A percentile compares a stretch with the other conserved stretches of the same genome.
These are phyloP conservation scores for Pythium scleroteichum DNA, from an alignment of 352 stramenopile genomes.

Conservation along the genomic window DNA sequence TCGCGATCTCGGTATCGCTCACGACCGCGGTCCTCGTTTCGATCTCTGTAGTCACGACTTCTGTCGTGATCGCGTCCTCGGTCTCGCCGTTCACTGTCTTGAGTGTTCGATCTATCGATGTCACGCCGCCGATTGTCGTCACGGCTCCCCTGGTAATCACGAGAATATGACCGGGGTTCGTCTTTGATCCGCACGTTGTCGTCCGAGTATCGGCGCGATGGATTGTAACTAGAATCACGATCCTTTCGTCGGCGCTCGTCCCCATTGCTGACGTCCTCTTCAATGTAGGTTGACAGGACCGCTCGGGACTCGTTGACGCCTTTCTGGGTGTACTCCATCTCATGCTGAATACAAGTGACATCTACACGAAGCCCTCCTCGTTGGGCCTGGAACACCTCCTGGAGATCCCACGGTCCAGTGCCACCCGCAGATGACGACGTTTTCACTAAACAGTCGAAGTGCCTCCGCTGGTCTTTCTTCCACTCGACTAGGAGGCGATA, in stretches of 20 bases:
- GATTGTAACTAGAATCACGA: not conserved
- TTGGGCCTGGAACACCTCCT: conserved; percentile 55
- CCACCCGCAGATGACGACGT: conserved; percentile 31
- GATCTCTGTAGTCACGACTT: conserved; percentile 17
- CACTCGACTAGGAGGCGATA: conserved; percentile 61
- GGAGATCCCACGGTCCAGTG: conserved; percentile 35
- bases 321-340: conserved; percentile 70
- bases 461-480: conserved; percentile 62
- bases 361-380: conserved; percentile 67
- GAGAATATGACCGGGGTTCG: conserved; percentile 2
- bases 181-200: conserved; percentile 14
- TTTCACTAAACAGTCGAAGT: conserved; percentile 58
- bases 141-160: conserved; percentile 4
- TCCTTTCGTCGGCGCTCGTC: conserved; percentile 9
- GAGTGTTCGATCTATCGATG: conserved; percentile 12
- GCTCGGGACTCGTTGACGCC: conserved; percentile 63
- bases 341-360: conserved; percentile 49
- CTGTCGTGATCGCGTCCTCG: conserved; percentile 21
- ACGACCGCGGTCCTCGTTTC: conserved; percentile 8
- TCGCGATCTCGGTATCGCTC: conserved; percentile 19
- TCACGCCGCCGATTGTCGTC: conserved; percentile 14
- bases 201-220: conserved; percentile 6
- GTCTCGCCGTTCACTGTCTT: conserved; percentile 24
- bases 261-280: conserved; percentile 20
- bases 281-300: conserved; percentile 36